phyloP scores from a whole-genome alignment of 495 filamentous ascomycete species.

The Letharia columbiana region DNA sequence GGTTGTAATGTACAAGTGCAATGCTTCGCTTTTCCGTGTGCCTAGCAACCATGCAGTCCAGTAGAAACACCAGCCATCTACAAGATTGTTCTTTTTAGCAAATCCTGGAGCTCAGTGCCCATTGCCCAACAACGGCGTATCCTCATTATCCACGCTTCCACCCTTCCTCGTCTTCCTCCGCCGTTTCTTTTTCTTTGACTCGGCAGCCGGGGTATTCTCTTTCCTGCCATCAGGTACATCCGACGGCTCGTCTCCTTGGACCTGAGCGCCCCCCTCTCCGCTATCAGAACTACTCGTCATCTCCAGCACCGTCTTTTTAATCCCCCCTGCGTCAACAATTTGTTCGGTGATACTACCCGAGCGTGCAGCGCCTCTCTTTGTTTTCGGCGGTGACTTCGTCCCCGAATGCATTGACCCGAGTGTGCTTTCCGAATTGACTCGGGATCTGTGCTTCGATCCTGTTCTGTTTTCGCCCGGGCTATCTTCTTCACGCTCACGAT shows the following conservation, averaged over 20 bases:
- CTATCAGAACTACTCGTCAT: constrained; percentile 44
- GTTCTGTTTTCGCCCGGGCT: constrained; percentile 5
- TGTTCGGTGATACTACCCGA: constrained; percentile 89
- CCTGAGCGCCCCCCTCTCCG: constrained; percentile 16
- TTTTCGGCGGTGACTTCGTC: constrained; percentile 12
- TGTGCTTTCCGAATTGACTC: constrained; percentile 28
- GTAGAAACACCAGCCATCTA: background rate
- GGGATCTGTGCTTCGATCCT: constrained; percentile 11
- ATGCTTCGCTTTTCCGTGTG: background rate
- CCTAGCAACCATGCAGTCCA: constrained; percentile 3
- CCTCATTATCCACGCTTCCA: constrained; percentile 8
- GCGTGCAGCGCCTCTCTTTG: constrained; percentile 49
- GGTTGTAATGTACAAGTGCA: background rate
- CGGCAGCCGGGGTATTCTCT: constrained; percentile 20
- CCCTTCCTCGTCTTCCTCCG: constrained; percentile 33
- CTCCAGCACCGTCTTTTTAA: constrained; percentile 79
- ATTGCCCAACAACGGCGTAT: constrained; percentile 15
- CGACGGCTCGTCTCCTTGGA: constrained; percentile 17
- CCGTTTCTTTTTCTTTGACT: constrained; percentile 34
- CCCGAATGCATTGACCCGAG: constrained; percentile 33
- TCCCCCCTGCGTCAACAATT: constrained; percentile 68
- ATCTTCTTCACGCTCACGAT: background rate
- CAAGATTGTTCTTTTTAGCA: background rate
- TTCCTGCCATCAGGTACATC: constrained; percentile 27
- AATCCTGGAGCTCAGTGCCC: background rate